Evolutionary conservation across 75 land plant genomes (phyloP).

Genomic region (Cunninghamia lanceolata): DNA sequence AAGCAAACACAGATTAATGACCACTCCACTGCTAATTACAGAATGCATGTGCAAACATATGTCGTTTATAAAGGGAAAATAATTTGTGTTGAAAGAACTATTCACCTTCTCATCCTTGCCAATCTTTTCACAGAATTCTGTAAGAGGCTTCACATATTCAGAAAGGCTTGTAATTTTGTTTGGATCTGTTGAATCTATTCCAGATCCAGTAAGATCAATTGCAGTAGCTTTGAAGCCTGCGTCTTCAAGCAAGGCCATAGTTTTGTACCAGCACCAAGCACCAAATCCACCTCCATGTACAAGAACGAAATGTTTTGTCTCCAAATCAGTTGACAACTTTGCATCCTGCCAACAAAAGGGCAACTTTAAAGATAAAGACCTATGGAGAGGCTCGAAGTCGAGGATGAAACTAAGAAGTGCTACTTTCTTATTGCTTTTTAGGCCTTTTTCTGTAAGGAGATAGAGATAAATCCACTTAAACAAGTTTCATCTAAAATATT

Average conservation of each 20-base stretch:
- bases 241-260: constrained; percentile 84
- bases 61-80: not conserved
- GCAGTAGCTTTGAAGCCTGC: constrained; percentile 66
- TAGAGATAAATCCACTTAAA: not conserved
- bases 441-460: not conserved
- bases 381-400: not conserved
- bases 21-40: not conserved
- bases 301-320: constrained; percentile 77
- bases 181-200: constrained; percentile 72
- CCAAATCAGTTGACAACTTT: constrained; percentile 41
- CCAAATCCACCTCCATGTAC: constrained; percentile 99
- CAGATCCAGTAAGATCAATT: constrained; percentile 80
- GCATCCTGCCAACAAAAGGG: constrained; percentile 39
- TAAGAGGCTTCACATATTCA: constrained; percentile 72
- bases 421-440: not conserved
- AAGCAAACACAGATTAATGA: not conserved
- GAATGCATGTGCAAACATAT: not conserved
- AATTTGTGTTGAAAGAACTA: not conserved
- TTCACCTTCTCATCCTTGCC: constrained; percentile 57
- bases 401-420: not conserved
- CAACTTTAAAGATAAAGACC: not conserved
- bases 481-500: not conserved
- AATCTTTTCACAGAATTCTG: constrained; percentile 55
- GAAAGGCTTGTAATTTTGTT: constrained; percentile 60
- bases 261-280: constrained; percentile 99